Evolutionary conservation across 176 grass and related monocot species (phyloP).

Genomic region (Cymbopogon citratus): DNA sequence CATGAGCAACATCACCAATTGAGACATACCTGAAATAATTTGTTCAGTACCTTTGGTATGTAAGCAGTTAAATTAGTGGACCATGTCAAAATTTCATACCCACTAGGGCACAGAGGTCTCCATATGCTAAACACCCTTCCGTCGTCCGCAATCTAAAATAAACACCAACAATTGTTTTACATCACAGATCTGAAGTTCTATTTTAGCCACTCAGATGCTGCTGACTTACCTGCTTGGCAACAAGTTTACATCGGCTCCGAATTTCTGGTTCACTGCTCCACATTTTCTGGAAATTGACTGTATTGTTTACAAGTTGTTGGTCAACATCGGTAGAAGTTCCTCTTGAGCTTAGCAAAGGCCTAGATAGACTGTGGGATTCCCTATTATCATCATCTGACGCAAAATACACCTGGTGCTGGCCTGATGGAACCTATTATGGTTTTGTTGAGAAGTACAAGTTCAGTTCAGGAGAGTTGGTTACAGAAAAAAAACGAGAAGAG

Average conservation of each 20-base stretch:
- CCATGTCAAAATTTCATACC: slow-evolving; percentile 47
- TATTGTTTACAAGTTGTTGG: slow-evolving; percentile 46
- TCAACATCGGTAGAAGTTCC: slow-evolving; percentile 65
- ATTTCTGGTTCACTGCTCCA: slow-evolving; percentile 94
- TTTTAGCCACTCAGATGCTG: background rate
- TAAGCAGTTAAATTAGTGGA: slow-evolving; percentile 23
- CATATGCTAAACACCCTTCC: slow-evolving; percentile 75
- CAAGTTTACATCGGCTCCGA: slow-evolving; percentile 76
- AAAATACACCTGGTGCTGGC: slow-evolving; percentile 68
- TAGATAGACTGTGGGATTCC: slow-evolving; percentile 51
- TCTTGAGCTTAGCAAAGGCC: slow-evolving; percentile 70
- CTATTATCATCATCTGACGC: slow-evolving; percentile 59
- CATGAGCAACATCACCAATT: slow-evolving; percentile 81
- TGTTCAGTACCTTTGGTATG: background rate
- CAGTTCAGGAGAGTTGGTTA: background rate
- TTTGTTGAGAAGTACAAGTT: slow-evolving; percentile 6
- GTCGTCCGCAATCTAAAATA: slow-evolving; percentile 69
- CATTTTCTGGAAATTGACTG: slow-evolving; percentile 75
- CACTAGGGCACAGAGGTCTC: slow-evolving; percentile 70
- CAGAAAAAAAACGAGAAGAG: background rate
- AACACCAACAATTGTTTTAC: slow-evolving; percentile 14
- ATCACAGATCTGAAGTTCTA: slow-evolving; percentile 1
- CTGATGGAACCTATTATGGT: slow-evolving; percentile 69
- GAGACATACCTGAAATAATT: slow-evolving; percentile 73
- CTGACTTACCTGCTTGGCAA: slow-evolving; percentile 76